Evolutionary conservation across 805 yeast species (phyloP), one percentile per base, ranked within the genome.

Genomic region (Teunomyces cretensis): DNA sequence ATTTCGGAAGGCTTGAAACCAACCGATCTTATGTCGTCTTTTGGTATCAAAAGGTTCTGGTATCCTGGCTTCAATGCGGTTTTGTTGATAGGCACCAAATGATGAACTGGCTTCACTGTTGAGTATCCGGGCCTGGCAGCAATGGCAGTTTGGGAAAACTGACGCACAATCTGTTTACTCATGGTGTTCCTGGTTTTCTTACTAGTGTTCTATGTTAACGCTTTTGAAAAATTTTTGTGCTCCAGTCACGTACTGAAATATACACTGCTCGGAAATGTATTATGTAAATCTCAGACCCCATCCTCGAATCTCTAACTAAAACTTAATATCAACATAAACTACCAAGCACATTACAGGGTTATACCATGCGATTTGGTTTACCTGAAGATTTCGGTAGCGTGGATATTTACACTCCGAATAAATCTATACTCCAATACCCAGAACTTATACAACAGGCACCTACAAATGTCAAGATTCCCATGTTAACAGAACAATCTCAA

Each of bases 71-170:
- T 84, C 41, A 92, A 76, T 44, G 79, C 79, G 31, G 81, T 69
- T 64, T 94, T 94, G 57, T 80, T 77, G 59, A 88, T 81, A 53
- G 80, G 81, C 36, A 92, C 87, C 48, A 80, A 76, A 67, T 94
- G 99, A 65, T 94, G 99, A 12, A 92, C 95, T 1, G 99, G 98
- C 41, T 85, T 80, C 30, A 88, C 91, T 42, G 88, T 78, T 32
- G 95, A 85, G 63, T 71, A 72, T 7, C 74, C 74, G 11, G 74
- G 53, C 44, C 59, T 68, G 38, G 51, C 41, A 78, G 80, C 26
- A 81, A 85, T 41, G 77, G 77, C 62, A 69, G 77, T 46, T 67
- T 67, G 31, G 58, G 67, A 42, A 55, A 70, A 49, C 57, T 50
- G 60, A 62, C 68, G 64, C 49, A 56, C 51, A 46, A 58, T 54